phyloP scores from a whole-genome alignment of 202 grass and related monocot genomes.

The Panicum hallii region DNA sequence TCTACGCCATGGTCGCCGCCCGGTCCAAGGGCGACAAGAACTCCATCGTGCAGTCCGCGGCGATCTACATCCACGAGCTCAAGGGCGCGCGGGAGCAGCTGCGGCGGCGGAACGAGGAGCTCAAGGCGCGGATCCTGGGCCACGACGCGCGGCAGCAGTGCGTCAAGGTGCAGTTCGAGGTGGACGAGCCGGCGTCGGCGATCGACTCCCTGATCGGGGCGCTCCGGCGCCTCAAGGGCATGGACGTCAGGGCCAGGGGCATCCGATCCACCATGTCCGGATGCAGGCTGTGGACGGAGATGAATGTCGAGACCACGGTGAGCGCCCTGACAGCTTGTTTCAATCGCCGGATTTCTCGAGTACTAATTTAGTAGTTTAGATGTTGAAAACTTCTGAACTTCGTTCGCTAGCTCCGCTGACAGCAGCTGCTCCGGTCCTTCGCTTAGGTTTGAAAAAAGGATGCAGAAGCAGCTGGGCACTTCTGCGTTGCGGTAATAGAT shows the following conservation, averaged over 20 bases:
- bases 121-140: constrained; percentile 66
- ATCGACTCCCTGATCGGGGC: constrained; percentile 80
- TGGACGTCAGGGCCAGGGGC: constrained; percentile 67
- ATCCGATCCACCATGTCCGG: constrained; percentile 56
- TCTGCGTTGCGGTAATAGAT: background rate
- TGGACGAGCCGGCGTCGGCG: constrained; percentile 58
- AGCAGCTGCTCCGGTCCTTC: background rate
- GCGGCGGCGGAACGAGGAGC: constrained; percentile 64
- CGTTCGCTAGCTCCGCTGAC: constrained; percentile 10
- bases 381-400: background rate
- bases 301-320: constrained; percentile 86
- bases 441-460: background rate
- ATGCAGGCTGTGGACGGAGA: constrained; percentile 49
- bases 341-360: background rate
- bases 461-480: background rate
- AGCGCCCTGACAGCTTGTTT: background rate
- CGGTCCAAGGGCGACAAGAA: constrained; percentile 93
- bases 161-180: constrained; percentile 66
- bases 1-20: constrained; percentile 65
- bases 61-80: constrained; percentile 73
- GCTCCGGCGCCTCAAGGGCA: constrained; percentile 63
- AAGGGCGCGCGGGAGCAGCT: constrained; percentile 60
- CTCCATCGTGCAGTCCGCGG: constrained; percentile 83
- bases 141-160: constrained; percentile 49
- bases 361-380: background rate